phyloP scores from a whole-genome alignment of 1,139 yeast genomes.

The Yamadazyma aaseri region DNA sequence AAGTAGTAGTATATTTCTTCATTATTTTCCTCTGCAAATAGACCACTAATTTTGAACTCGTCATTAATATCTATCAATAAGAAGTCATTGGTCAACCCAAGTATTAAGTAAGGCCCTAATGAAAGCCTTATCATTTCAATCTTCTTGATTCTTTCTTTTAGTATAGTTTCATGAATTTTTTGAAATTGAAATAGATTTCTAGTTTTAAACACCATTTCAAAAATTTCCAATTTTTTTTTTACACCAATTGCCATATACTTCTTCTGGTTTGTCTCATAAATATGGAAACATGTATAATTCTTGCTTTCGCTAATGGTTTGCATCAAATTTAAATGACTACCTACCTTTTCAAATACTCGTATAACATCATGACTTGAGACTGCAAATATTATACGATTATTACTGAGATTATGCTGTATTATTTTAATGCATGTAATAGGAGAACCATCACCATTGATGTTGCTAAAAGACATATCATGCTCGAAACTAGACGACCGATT shows the following conservation, averaged over 20 bases:
- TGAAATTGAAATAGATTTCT: slow-evolving; percentile 32
- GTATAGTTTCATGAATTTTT: slow-evolving; percentile 22
- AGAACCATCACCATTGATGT: slow-evolving; percentile 15
- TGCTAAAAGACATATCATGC: slow-evolving; percentile 15
- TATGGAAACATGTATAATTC: slow-evolving; percentile 17
- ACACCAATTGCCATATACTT: slow-evolving; percentile 29
- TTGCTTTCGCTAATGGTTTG: slow-evolving; percentile 29
- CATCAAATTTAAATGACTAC: slow-evolving; percentile 33
- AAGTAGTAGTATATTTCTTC: slow-evolving; percentile 17
- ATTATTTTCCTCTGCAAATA: slow-evolving; percentile 16
- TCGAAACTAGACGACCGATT: slow-evolving; percentile 18
- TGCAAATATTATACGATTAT: slow-evolving; percentile 26
- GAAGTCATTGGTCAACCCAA: slow-evolving; percentile 29
- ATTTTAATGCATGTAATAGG: slow-evolving; percentile 13
- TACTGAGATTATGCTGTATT: slow-evolving; percentile 10
- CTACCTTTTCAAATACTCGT: slow-evolving; percentile 34
- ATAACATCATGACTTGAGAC: slow-evolving; percentile 26
- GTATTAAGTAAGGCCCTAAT: slow-evolving; percentile 18
- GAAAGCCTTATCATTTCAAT: slow-evolving; percentile 16
- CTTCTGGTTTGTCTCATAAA: slow-evolving; percentile 18
- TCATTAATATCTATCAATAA: slow-evolving; percentile 26
- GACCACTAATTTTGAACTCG: slow-evolving; percentile 15
- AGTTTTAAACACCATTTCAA: slow-evolving; percentile 28
- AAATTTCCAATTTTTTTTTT: slow-evolving; percentile 31
- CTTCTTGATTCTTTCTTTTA: slow-evolving; percentile 32